Conservation (phyloP, 306 rosid genomes). For the Cicer yamashitae region DNA sequence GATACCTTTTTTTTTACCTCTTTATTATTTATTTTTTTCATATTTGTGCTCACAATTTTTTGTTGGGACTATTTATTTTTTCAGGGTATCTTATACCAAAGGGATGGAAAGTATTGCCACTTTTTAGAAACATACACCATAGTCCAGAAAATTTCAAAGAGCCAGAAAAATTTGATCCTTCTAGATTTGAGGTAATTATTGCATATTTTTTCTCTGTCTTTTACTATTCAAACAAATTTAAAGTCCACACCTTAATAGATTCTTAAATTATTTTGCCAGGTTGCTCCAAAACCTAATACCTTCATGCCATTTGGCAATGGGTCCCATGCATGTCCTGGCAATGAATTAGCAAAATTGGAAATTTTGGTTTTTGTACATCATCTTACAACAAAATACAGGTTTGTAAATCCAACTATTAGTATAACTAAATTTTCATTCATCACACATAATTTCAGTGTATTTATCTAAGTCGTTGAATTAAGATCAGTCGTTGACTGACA, state of each 20-base stretch:
- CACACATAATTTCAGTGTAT: background rate
- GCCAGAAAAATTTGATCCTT: slow-evolving; percentile 87
- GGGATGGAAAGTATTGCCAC: slow-evolving; percentile 97
- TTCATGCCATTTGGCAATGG: slow-evolving; percentile 96
- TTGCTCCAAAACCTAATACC: slow-evolving; percentile 79
- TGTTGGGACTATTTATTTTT: slow-evolving; percentile 15
- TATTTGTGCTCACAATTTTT: slow-evolving; percentile 20
- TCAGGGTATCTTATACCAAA: slow-evolving; percentile 88
- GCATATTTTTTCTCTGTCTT: background rate
- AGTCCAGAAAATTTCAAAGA: slow-evolving; percentile 72
- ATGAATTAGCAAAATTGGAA: slow-evolving; percentile 92
- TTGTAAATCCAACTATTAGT: slow-evolving; percentile 20
- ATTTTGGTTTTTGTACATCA: slow-evolving; percentile 84
- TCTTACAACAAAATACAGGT: slow-evolving; percentile 87
- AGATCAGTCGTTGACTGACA: background rate
- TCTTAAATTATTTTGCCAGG: slow-evolving; percentile 51
- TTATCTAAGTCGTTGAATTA: background rate
- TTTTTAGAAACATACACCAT: slow-evolving; percentile 92
- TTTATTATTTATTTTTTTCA: background rate
- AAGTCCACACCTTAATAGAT: slow-evolving; percentile 28
- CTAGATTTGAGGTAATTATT: slow-evolving; percentile 84
- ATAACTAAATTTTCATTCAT: background rate
- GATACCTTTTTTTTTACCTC: background rate
- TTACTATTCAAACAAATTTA: slow-evolving; percentile 5
- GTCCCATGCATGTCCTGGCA: slow-evolving; percentile 93